Evolutionary conservation across 2,329 filamentous ascomycete genomes (phyloP).

Genomic region (Aaosphaeria pasadenensis): DNA sequence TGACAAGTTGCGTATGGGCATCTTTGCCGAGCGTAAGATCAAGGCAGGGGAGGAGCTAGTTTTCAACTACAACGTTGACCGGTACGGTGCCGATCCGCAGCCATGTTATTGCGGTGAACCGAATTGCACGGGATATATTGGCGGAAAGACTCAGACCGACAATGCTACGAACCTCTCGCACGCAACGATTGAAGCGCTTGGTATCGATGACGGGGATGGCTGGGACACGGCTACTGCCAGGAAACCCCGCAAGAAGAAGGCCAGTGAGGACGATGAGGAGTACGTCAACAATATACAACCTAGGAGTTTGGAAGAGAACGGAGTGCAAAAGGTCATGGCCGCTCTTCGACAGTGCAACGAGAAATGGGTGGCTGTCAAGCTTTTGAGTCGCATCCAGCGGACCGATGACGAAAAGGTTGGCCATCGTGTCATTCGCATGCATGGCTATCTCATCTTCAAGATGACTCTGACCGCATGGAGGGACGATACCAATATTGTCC

Average conservation of each 20-base stretch:
- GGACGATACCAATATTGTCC: slow-evolving; percentile 83
- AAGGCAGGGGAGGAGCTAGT: slow-evolving; percentile 90
- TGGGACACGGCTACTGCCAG: slow-evolving; percentile 91
- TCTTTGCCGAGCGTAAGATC: slow-evolving; percentile 85
- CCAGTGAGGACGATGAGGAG: slow-evolving; percentile 87
- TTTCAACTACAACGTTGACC: slow-evolving; percentile 99
- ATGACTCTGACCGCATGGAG: slow-evolving; percentile 80
- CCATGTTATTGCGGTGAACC: slow-evolving; percentile 94
- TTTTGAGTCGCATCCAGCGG: slow-evolving; percentile 82
- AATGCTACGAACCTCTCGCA: slow-evolving; percentile 87
- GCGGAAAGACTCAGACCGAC: slow-evolving; percentile 96
- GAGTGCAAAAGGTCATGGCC: slow-evolving; percentile 92
- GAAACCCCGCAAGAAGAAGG: slow-evolving; percentile 90
- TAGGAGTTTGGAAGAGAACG: slow-evolving; percentile 74
- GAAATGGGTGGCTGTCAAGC: slow-evolving; percentile 98
- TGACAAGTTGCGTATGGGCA: slow-evolving; percentile 97
- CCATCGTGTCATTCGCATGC: slow-evolving; percentile 89
- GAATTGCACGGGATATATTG: slow-evolving; percentile 95
- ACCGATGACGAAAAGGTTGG: slow-evolving; percentile 84
- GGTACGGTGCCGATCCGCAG: slow-evolving; percentile 94
- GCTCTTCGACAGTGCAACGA: slow-evolving; percentile 97
- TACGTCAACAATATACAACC: slow-evolving; percentile 88
- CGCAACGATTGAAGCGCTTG: slow-evolving; percentile 88
- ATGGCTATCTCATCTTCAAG: slow-evolving; percentile 94
- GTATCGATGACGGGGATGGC: slow-evolving; percentile 86